Percentiles rank a stretch among this genome's conserved stretches.
Conservation (phyloP, 805 yeast species). For the Danielozyma ontarioensis region DNA sequence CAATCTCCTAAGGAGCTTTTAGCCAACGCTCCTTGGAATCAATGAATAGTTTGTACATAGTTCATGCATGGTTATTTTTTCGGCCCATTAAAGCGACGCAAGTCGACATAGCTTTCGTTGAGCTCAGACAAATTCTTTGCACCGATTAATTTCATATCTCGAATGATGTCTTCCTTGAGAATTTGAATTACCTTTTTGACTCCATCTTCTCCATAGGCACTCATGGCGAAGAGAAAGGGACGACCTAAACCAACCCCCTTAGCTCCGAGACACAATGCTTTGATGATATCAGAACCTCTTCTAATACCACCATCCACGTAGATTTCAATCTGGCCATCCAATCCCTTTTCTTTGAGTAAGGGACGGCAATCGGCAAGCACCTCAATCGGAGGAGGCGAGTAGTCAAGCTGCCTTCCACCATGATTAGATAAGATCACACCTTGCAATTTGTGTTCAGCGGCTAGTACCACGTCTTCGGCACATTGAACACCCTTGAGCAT, state of each 20-base stretch:
- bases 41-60: conserved; percentile 5
- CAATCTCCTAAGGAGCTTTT: conserved; percentile 20
- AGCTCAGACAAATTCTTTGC: conserved; percentile 57
- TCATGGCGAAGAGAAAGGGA: conserved; percentile 4
- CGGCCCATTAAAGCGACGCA: neutral
- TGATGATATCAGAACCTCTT: conserved; percentile 4
- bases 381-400: conserved; percentile 4
- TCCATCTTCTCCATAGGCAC: conserved; percentile 4
- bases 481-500: conserved; percentile 14
- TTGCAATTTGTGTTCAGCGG: conserved; percentile 12
- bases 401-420: conserved; percentile 6
- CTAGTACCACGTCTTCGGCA: conserved; percentile 12
- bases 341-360: conserved; percentile 38
- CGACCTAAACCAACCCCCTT: conserved; percentile 4
- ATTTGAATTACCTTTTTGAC: conserved; percentile 48
- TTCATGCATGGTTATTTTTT: neutral
- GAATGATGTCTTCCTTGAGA: conserved; percentile 62
- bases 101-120: conserved; percentile 57
- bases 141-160: conserved; percentile 79
- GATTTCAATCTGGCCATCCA: conserved; percentile 11
- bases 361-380: conserved; percentile 39
- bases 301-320: conserved; percentile 5
- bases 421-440: conserved; percentile 9
- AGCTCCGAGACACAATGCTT: conserved; percentile 4
- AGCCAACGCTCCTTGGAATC: conserved; percentile 22